Percentiles rank a stretch among this genome's conserved stretches.
phyloP scores from a whole-genome alignment of 306 rosid genomes.

The Rosa lucieae region DNA sequence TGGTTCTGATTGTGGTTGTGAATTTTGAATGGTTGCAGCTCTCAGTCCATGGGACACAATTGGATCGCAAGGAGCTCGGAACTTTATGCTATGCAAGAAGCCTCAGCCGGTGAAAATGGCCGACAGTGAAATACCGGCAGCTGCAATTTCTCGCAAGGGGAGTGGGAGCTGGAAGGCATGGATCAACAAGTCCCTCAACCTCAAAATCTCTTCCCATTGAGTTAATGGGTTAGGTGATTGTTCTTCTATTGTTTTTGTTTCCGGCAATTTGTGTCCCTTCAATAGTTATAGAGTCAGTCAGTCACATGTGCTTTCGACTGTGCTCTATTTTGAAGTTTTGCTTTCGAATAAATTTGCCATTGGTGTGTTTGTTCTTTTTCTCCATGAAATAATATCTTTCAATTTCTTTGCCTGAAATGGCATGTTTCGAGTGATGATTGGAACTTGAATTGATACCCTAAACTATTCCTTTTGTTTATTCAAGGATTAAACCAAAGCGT shows the following conservation, averaged over 20 bases:
- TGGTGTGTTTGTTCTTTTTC: not conserved
- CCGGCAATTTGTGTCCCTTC: not conserved
- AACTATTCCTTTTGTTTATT: not conserved
- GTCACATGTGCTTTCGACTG: not conserved
- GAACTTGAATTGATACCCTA: not conserved
- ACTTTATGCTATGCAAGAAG: slow-evolving; percentile 85
- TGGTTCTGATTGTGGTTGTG: not conserved
- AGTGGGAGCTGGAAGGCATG: slow-evolving; percentile 79
- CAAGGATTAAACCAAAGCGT: not conserved
- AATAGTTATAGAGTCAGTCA: not conserved
- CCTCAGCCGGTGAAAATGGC: slow-evolving; percentile 44
- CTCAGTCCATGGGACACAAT: slow-evolving; percentile 74
- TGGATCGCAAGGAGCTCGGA: slow-evolving; percentile 78
- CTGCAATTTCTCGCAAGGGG: slow-evolving; percentile 42
- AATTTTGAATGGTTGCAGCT: slow-evolving; percentile 45
- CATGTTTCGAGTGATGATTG: not conserved
- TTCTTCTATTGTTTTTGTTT: not conserved
- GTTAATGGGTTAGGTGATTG: not conserved
- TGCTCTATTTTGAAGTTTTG: not conserved
- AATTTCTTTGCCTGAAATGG: not conserved
- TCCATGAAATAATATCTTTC: not conserved
- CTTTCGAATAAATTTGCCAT: not conserved
- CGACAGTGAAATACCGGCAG: slow-evolving; percentile 14
- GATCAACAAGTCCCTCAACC: slow-evolving; percentile 78
- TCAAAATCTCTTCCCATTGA: slow-evolving; percentile 71